Evolutionary conservation across 176 grass and related monocot genomes (phyloP), one percentile per base, ranked within the genome.

Genomic region (Musa itinerans): DNA sequence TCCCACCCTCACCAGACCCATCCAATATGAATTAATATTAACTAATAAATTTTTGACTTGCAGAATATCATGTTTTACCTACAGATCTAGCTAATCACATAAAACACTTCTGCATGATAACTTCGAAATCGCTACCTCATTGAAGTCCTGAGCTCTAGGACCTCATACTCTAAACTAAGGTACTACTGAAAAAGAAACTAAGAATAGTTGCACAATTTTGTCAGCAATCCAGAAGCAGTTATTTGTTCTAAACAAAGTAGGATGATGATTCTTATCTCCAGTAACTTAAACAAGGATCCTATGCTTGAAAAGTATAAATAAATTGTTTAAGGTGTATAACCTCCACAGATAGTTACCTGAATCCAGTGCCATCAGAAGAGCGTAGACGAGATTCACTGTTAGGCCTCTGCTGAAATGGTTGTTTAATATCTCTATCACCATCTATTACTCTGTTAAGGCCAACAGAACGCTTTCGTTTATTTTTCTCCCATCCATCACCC

Each of bases 401-500:
- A 15, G 69, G 19, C 29, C 80, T 91, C n/a, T 78, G 82, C 77
- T 85, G 89, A 69, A 74, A 72, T 55, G 75, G 16, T 11, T 78
- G 78, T 71, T 91, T 91, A 74, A 85, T 80, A 71, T 87, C 82
- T 68, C 80, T 77, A 54, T 91, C 89, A 34, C 75, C 75, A 68
- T 92, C 89, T 50, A 8, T 96, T 49, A 70, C 58, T 85, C 89
- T 86, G 78, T 76, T 87, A 52, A 86, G 83, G 43, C 92, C 89
- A 59, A 92, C 78, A 73, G 92, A 96, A 73, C 89, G 84, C 34
- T 81, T 96, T 27, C 87, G 76, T 78, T 82, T 96, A 66, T 89
- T 96, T 77, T 89, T 96, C 53, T 89, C 92, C 88, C 88, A 96
- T 14, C 79, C 92, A 75, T 96, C 92, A 76, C 89, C 62, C 9